Percentiles rank a stretch among this genome's conserved stretches.
Conservation (phyloP, 2,329 filamentous ascomycete species). For the Aspergillus persii region DNA sequence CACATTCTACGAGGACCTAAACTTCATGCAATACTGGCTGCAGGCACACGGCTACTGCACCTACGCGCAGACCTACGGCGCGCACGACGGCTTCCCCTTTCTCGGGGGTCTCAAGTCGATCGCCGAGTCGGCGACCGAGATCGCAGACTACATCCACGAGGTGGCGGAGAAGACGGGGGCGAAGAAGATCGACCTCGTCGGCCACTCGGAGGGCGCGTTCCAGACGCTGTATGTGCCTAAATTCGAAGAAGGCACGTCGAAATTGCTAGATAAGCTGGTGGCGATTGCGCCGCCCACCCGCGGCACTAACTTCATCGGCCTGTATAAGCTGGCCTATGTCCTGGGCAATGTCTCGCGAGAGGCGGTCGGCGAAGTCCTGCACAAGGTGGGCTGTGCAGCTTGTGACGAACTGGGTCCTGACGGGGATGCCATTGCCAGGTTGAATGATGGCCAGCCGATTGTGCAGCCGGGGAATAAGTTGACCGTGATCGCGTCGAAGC, state of each 20-base stretch:
- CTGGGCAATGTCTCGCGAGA: slow-evolving; percentile 27
- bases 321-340: slow-evolving; percentile 30
- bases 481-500: slow-evolving; percentile 34
- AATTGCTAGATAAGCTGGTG: slow-evolving; percentile 32
- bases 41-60: slow-evolving; percentile 43
- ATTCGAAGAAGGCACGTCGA: slow-evolving; percentile 29
- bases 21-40: slow-evolving; percentile 36
- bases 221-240: slow-evolving; percentile 43
- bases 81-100: slow-evolving; percentile 35
- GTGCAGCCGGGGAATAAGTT: slow-evolving; percentile 33
- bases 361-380: slow-evolving; percentile 22
- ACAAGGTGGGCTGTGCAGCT: slow-evolving; percentile 31
- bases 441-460: slow-evolving; percentile 36
- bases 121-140: slow-evolving; percentile 38
- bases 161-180: slow-evolving; percentile 37
- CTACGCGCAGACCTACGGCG: slow-evolving; percentile 44
- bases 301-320: slow-evolving; percentile 29
- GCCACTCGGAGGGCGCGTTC: slow-evolving; percentile 46
- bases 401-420: slow-evolving; percentile 32
- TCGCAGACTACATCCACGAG: slow-evolving; percentile 40
- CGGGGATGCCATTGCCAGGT: slow-evolving; percentile 26
- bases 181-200: slow-evolving; percentile 42
- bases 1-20: slow-evolving; percentile 39
- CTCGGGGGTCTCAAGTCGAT: slow-evolving; percentile 41
- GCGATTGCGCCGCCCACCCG: slow-evolving; percentile 38